Evolutionary conservation across 805 yeast species (phyloP).

Genomic region (Hagleromyces aurorensis): DNA sequence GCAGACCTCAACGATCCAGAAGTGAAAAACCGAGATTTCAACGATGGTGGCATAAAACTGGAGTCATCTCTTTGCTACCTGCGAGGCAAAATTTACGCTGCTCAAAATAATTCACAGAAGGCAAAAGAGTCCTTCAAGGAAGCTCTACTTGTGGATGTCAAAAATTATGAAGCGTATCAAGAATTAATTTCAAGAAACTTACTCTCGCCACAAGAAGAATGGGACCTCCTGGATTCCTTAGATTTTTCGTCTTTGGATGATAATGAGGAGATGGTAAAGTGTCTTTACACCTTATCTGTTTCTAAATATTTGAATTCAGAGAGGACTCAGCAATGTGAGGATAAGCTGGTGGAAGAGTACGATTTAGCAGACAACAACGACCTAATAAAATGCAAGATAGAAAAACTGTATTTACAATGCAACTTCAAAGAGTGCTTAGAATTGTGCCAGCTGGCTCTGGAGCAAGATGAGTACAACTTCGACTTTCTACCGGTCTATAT

Average conservation of each 20-base stretch:
- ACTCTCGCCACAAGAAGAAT: constrained; percentile 77
- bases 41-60: constrained; percentile 77
- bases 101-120: constrained; percentile 72
- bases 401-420: constrained; percentile 64
- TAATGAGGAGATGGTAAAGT: constrained; percentile 70
- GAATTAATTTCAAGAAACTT: constrained; percentile 65
- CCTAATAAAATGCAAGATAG: constrained; percentile 59
- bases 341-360: constrained; percentile 61
- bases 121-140: constrained; percentile 85
- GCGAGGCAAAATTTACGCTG: constrained; percentile 75
- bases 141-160: constrained; percentile 79
- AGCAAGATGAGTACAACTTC: constrained; percentile 63
- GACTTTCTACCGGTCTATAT: constrained; percentile 69
- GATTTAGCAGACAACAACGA: constrained; percentile 64
- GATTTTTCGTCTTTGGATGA: constrained; percentile 55
- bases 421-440: constrained; percentile 68
- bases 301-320: constrained; percentile 61
- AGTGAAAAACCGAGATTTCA: constrained; percentile 8
- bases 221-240: constrained; percentile 66
- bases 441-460: constrained; percentile 51
- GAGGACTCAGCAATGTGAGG: constrained; percentile 57
- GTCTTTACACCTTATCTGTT: constrained; percentile 67
- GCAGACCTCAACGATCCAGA: constrained; percentile 23
- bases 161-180: constrained; percentile 88
- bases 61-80: constrained; percentile 83